Evolutionary conservation across 2,329 filamentous ascomycete species (phyloP).

Genomic region (Colletotrichum sp.): DNA sequence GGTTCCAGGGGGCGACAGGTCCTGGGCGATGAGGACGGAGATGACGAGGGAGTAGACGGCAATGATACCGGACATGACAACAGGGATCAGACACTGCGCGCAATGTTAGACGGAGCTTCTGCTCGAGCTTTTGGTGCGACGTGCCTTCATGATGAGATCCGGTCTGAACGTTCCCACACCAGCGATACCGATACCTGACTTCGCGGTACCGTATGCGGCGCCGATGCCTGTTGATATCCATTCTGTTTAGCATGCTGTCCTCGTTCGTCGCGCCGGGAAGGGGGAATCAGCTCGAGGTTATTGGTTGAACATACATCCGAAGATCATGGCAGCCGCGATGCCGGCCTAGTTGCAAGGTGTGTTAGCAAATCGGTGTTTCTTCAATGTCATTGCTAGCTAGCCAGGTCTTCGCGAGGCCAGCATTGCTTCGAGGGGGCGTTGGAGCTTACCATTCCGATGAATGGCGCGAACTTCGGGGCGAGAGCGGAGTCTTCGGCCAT

Average conservation of each 20-base stretch:
- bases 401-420: background rate
- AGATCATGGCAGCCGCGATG: slow-evolving; percentile 83
- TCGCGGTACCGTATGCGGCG: slow-evolving; percentile 86
- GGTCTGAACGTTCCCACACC: slow-evolving; percentile 85
- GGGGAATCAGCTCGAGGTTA: slow-evolving; percentile 34
- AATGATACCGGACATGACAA: slow-evolving; percentile 99
- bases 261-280: slow-evolving; percentile 9
- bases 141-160: slow-evolving; percentile 90
- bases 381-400: background rate
- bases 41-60: slow-evolving; percentile 98
- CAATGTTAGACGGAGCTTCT: background rate
- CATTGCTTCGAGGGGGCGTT: background rate
- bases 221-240: slow-evolving; percentile 56
- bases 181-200: slow-evolving; percentile 86
- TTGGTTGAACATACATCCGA: slow-evolving; percentile 67
- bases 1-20: slow-evolving; percentile 75
- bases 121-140: slow-evolving; percentile 10
- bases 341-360: slow-evolving; percentile 60
- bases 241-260: slow-evolving; percentile 1
- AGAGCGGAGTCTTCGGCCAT: slow-evolving; percentile 64
- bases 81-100: slow-evolving; percentile 77
- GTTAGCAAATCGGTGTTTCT: slow-evolving; percentile 25
- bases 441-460: slow-evolving; percentile 81
- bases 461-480: slow-evolving; percentile 83
- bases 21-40: slow-evolving; percentile 91